Evolutionary conservation across 2,329 filamentous ascomycete genomes (phyloP).

Genomic region (Aspergillus sp.): DNA sequence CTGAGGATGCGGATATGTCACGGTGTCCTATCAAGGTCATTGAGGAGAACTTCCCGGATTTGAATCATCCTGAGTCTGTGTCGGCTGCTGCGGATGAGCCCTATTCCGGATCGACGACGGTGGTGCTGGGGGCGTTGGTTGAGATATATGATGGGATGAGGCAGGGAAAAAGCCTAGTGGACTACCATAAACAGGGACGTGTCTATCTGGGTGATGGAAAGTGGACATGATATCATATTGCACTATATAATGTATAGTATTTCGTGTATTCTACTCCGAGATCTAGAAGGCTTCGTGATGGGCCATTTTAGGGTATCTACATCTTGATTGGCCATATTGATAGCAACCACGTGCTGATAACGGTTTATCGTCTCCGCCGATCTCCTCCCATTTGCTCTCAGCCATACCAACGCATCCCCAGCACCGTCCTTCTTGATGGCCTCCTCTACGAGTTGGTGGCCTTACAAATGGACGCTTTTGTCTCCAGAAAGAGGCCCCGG

Average conservation of each 20-base stretch:
- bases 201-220: slow-evolving; percentile 19
- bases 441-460: slow-evolving; percentile 12
- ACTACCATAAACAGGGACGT: slow-evolving; percentile 17
- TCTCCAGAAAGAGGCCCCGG: slow-evolving; percentile 31
- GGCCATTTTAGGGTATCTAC: not conserved
- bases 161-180: slow-evolving; percentile 17
- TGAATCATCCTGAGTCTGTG: slow-evolving; percentile 8
- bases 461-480: slow-evolving; percentile 35
- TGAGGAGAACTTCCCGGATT: slow-evolving; percentile 25
- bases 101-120: slow-evolving; percentile 20
- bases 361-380: slow-evolving; percentile 5
- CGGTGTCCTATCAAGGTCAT: slow-evolving; percentile 20
- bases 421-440: slow-evolving; percentile 10
- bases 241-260: not conserved
- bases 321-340: slow-evolving; percentile 23
- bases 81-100: slow-evolving; percentile 5
- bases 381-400: not conserved
- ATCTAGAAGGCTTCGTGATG: not conserved
- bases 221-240: slow-evolving; percentile 10
- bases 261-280: not conserved
- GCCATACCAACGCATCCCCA: not conserved
- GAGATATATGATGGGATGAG: slow-evolving; percentile 22
- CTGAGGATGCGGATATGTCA: slow-evolving; percentile 7
- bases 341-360: slow-evolving; percentile 24
- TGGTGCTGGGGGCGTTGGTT: slow-evolving; percentile 19